Percentiles rank a stretch among this genome's conserved stretches.
These are phyloP conservation scores for Lycium barbarum DNA, from an alignment of 257 asterid species.

Conservation along the genomic window DNA sequence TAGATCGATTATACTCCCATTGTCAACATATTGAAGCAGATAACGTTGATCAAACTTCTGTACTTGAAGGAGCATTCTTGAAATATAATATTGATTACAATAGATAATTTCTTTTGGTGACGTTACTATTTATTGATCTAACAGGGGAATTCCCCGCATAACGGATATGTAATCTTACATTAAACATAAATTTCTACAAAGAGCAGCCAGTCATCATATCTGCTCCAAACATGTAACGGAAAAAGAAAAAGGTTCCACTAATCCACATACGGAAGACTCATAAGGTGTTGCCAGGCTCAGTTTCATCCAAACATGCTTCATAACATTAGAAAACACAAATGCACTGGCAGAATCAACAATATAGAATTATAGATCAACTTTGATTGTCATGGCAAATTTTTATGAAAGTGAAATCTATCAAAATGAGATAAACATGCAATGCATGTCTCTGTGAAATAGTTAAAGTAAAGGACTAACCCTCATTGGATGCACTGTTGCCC, in stretches of 20 bases:
- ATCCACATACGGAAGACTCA: neutral
- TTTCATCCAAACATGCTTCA: slow-evolving; percentile 3
- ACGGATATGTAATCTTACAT: neutral
- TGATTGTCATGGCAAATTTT: slow-evolving; percentile 1
- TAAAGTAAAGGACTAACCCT: slow-evolving; percentile 68
- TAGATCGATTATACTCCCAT: slow-evolving; percentile 11
- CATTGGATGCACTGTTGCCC: slow-evolving; percentile 99
- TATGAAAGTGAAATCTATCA: neutral
- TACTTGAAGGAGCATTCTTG: slow-evolving; percentile 5
- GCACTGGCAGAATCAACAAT: slow-evolving; percentile 9
- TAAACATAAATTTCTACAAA: neutral
- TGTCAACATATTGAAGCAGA: neutral
- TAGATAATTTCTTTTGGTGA: neutral
- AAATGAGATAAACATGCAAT: slow-evolving; percentile 12
- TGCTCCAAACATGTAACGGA: neutral
- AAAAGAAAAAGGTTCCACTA: neutral
- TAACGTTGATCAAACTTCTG: neutral
- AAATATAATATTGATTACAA: neutral
- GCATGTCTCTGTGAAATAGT: neutral
- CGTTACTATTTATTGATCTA: neutral
- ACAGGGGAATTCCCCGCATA: neutral
- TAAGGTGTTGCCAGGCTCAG: neutral
- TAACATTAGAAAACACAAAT: slow-evolving; percentile 23
- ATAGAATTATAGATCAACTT: neutral
- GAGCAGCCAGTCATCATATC: neutral